Evolutionary conservation across 2,329 filamentous ascomycete species (phyloP).

Genomic region (Cercospora janseana): DNA sequence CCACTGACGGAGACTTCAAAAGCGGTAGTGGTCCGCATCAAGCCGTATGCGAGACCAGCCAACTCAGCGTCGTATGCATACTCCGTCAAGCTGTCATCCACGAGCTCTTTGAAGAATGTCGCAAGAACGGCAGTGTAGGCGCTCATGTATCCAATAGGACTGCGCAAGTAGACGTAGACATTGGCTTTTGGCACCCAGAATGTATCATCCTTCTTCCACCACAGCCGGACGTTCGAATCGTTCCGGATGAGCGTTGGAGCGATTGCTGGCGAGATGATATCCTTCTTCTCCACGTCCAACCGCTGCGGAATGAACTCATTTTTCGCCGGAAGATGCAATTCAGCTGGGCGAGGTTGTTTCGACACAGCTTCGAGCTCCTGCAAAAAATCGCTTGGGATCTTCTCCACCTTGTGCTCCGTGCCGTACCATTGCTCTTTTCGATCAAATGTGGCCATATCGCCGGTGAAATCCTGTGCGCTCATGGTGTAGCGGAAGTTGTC

Average conservation of each 20-base stretch:
- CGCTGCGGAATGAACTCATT: constrained; percentile 96
- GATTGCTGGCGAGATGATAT: constrained; percentile 70
- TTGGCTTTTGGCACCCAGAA: constrained; percentile 98
- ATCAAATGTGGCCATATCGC: constrained; percentile 63
- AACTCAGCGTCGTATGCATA: constrained; percentile 96
- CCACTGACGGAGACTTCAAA: constrained; percentile 72
- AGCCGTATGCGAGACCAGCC: constrained; percentile 78
- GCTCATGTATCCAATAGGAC: constrained; percentile 73
- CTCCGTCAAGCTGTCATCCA: constrained; percentile 83
- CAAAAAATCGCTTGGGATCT: constrained; percentile 73
- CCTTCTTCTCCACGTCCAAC: constrained; percentile 91
- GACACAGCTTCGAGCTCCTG: constrained; percentile 66
- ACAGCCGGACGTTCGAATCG: constrained; percentile 74
- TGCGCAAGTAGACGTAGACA: constrained; percentile 75
- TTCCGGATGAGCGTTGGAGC: constrained; percentile 81
- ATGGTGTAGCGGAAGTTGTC: constrained; percentile 88
- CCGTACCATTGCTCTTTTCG: constrained; percentile 96
- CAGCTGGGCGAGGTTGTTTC: constrained; percentile 58
- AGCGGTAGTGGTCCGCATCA: constrained; percentile 70
- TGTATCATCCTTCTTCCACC: constrained; percentile 98
- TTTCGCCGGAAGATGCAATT: constrained; percentile 81
- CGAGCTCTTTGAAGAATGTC: constrained; percentile 77
- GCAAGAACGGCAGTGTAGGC: constrained; percentile 76
- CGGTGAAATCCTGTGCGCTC: constrained; percentile 78
- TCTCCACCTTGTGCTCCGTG: constrained; percentile 84